Evolutionary conservation across 2,329 filamentous ascomycete genomes (phyloP), one percentile per base, ranked within the genome.

Genomic region (Aspergillus ruber): DNA sequence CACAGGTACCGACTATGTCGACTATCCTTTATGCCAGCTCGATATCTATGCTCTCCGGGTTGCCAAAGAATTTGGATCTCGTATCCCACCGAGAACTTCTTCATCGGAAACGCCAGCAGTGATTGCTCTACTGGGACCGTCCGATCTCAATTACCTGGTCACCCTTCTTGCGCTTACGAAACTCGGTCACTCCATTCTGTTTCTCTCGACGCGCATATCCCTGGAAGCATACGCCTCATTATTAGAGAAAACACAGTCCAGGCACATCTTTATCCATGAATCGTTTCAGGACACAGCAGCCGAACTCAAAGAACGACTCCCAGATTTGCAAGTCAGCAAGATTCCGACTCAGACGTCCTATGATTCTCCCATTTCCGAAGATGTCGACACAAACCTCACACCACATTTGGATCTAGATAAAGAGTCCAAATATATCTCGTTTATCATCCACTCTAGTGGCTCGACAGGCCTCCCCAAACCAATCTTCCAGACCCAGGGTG

Each of bases 391-490:
- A 6, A 56, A 56, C 27, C 45, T 62, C 12, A 44, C 53, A 17
- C 52, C 56, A 9, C 50, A 49, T 49, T 54, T 68, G 12, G 59
- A 68, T 18, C 48, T 55, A 2, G 43, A 45, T 4, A 49, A 49
- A 3, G 63, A 63, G 47, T 61, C 64, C 43, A 60, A 53, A 15
- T 62, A 69, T 56, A 61, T 69, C 47, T 65, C 60, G 2, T 70
- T 64, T 67, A 75, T 73, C 43, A 68, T 78, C n/a, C 74, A 77
- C 53, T 75, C 73, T 2, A 73, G 69, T 15, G 81, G 82, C 6
- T 81, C 77, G 0, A 83, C 82, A 0, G 81, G 81, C 0, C 67
- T 84, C 0, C 82, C 82, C 0, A 84, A 84, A 51, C 80, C 81
- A 0, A 83, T 85, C 41, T 80, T 74, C 49, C 75, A 81, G 43